A percentile compares a stretch with the other conserved stretches of the same genome.
Evolutionary conservation across 441 rosid genomes (phyloP).

Genomic region (Gossypium gossypioides): DNA sequence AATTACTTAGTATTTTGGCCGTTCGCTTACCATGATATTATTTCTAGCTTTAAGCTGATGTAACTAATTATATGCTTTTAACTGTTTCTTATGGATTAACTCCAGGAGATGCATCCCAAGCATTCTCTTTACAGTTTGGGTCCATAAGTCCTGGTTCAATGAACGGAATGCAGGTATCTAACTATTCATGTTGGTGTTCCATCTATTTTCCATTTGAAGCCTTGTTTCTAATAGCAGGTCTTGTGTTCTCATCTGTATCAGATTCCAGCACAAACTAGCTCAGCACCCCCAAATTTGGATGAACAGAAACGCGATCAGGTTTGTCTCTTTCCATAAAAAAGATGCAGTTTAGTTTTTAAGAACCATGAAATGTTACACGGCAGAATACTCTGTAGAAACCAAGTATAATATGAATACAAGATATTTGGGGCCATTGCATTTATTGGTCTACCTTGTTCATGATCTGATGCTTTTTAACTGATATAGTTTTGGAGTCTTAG

Average conservation of each 20-base stretch:
- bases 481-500: not conserved
- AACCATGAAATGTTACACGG: not conserved
- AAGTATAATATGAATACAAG: not conserved
- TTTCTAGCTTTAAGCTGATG: not conserved
- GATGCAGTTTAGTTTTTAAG: not conserved
- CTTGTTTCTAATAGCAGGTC: constrained; percentile 11
- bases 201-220: not conserved
- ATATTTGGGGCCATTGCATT: not conserved
- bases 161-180: constrained; percentile 64
- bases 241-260: constrained; percentile 25
- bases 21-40: not conserved
- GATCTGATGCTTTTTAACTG: not conserved
- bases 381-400: not conserved
- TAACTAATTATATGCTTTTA: not conserved
- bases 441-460: not conserved
- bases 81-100: constrained; percentile 22
- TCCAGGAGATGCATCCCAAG: constrained; percentile 60
- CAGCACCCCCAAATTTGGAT: constrained; percentile 96
- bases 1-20: not conserved
- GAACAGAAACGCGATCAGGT: constrained; percentile 96
- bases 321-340: not conserved
- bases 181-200: not conserved
- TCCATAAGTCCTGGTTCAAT: constrained; percentile 68
- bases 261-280: constrained; percentile 96
- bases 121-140: constrained; percentile 76